Evolutionary conservation across 2,329 filamentous ascomycete genomes (phyloP).

Genomic region (Epichloe sp.): DNA sequence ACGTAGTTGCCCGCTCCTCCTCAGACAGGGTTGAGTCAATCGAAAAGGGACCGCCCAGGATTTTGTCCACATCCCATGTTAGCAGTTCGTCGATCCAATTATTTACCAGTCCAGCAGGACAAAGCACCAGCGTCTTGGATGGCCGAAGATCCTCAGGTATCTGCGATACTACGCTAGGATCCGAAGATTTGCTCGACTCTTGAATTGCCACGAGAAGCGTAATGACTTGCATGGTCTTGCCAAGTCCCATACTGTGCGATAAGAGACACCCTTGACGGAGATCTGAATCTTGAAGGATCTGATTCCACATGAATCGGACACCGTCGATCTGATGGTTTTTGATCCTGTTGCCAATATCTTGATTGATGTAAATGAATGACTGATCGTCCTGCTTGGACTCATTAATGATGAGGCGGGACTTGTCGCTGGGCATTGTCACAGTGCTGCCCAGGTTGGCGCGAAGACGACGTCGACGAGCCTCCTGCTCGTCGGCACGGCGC

Average conservation of each 20-base stretch:
- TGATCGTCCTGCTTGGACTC: slow-evolving; percentile 47
- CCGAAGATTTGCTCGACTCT: slow-evolving; percentile 46
- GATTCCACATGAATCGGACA: slow-evolving; percentile 80
- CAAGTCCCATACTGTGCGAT: slow-evolving; percentile 82
- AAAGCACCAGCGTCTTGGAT: slow-evolving; percentile 58
- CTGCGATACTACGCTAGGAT: slow-evolving; percentile 45
- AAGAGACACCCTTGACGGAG: slow-evolving; percentile 63
- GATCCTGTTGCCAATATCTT: slow-evolving; percentile 49
- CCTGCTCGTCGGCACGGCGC: slow-evolving; percentile 39
- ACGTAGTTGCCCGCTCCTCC: slow-evolving; percentile 26
- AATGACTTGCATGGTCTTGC: slow-evolving; percentile 87
- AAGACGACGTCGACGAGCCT: slow-evolving; percentile 35
- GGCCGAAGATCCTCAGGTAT: slow-evolving; percentile 52
- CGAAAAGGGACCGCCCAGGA: slow-evolving; percentile 43
- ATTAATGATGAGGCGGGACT: slow-evolving; percentile 50
- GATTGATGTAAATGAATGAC: slow-evolving; percentile 50
- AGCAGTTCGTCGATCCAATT: slow-evolving; percentile 76
- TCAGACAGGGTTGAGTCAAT: slow-evolving; percentile 31
- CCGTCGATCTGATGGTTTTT: slow-evolving; percentile 73
- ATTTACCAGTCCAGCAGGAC: slow-evolving; percentile 58
- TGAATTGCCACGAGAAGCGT: slow-evolving; percentile 66
- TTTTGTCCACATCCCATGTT: slow-evolving; percentile 48
- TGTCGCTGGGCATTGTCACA: slow-evolving; percentile 29
- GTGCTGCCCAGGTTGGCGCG: slow-evolving; percentile 31
- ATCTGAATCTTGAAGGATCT: slow-evolving; percentile 50